Percentiles rank a stretch among this genome's conserved stretches.
Conservation (phyloP, 106 monocot genomes). For the Dendrobium officinale region DNA sequence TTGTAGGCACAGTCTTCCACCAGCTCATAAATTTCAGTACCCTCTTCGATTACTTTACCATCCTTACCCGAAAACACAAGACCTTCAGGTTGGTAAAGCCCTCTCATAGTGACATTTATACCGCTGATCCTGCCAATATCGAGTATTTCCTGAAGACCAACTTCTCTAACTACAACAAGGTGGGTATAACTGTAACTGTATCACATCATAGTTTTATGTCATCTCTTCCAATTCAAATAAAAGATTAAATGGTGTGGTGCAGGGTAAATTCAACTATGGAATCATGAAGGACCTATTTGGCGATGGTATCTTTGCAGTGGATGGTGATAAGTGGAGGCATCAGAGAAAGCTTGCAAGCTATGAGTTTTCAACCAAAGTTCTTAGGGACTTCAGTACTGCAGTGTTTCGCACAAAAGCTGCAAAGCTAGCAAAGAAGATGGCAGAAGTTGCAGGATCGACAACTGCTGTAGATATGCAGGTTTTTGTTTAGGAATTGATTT, state of each 20-base stretch:
- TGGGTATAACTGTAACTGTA: neutral
- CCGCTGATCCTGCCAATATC: conserved; percentile 37
- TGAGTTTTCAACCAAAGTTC: conserved; percentile 25
- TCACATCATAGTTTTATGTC: neutral
- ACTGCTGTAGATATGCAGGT: conserved; percentile 24
- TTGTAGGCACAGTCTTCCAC: conserved; percentile 37
- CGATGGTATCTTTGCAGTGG: conserved; percentile 33
- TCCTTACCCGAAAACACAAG: conserved; percentile 9
- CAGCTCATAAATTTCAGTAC: conserved; percentile 26
- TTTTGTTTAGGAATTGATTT: neutral
- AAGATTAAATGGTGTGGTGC: neutral
- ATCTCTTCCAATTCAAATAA: neutral
- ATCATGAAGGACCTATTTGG: conserved; percentile 26
- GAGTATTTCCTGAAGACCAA: conserved; percentile 50
- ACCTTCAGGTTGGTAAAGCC: conserved; percentile 41
- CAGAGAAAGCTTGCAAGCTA: conserved; percentile 34
- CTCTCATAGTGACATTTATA: conserved; percentile 21
- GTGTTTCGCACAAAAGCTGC: conserved; percentile 16
- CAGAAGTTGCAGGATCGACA: conserved; percentile 9
- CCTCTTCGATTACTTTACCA: conserved; percentile 26
- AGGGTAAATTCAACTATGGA: conserved; percentile 19
- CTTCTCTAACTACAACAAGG: conserved; percentile 38
- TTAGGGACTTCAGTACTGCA: conserved; percentile 22
- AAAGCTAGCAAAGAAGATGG: conserved; percentile 19
- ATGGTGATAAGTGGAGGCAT: conserved; percentile 27